These are phyloP conservation scores for Pleurotus giganteus DNA, from an alignment of 768 basidiomycete genomes.

Conservation along the genomic window DNA sequence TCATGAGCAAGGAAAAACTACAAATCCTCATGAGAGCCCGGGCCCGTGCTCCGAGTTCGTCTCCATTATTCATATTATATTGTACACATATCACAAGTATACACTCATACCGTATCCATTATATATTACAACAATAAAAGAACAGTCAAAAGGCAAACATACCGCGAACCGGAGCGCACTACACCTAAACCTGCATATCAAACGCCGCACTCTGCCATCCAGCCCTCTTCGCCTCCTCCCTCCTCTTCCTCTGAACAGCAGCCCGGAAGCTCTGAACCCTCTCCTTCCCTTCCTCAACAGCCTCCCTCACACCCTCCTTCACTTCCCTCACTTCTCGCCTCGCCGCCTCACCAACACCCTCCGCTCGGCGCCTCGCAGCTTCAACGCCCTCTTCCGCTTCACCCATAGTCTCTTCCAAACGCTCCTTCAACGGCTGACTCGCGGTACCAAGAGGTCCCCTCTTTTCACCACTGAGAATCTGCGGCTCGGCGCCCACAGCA, in stretches of 20 bases:
- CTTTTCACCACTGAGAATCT: slow-evolving; percentile 68
- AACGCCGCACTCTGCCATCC: slow-evolving; percentile 56
- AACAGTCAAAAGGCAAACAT: too few species aligned
- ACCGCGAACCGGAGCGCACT: too few species aligned
- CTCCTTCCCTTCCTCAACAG: slow-evolving; percentile 30
- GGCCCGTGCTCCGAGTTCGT: too few species aligned
- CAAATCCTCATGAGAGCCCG: too few species aligned
- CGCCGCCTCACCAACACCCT: slow-evolving; percentile 19
- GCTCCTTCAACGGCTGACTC: slow-evolving; percentile 39
- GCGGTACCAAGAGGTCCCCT: slow-evolving; percentile 60
- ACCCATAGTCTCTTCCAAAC: slow-evolving; percentile 23
- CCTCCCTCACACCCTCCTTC: slow-evolving; percentile 23
- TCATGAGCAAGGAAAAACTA: too few species aligned
- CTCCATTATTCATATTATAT: too few species aligned
- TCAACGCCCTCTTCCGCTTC: slow-evolving; percentile 21
- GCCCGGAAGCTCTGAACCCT: slow-evolving; percentile 41
- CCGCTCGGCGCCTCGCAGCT: slow-evolving; percentile 8
- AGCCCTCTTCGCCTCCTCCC: slow-evolving; percentile 28
- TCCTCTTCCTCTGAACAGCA: slow-evolving; percentile 39
- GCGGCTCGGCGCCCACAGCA: slow-evolving; percentile 73
- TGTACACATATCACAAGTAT: too few species aligned
- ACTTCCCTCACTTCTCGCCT: slow-evolving; percentile 19
- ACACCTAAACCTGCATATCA: slow-evolving; percentile 22
- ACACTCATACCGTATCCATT: too few species aligned
- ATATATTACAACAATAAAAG: too few species aligned